phyloP scores from a whole-genome alignment of 2,329 filamentous ascomycete species.

The Colletotrichum musicola region DNA sequence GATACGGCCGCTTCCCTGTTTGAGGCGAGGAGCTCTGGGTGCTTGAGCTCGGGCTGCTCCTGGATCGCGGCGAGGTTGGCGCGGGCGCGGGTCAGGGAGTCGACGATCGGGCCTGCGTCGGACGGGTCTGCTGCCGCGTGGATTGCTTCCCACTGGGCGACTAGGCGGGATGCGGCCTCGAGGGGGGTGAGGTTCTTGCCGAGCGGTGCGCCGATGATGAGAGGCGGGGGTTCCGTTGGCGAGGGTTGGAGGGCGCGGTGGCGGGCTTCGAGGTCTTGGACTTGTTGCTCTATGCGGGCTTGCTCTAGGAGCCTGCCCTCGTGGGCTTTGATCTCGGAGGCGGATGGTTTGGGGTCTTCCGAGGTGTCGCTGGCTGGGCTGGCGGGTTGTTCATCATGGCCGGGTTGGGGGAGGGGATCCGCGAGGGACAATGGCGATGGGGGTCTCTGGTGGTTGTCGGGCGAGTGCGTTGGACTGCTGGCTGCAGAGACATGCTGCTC shows the following conservation, averaged over 20 bases:
- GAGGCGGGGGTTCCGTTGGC: conserved; percentile 39
- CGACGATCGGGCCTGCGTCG: conserved; percentile 14
- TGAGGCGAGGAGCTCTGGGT: conserved; percentile 27
- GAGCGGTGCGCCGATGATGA: conserved; percentile 51
- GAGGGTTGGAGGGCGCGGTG: conserved; percentile 5
- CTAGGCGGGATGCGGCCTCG: conserved; percentile 52
- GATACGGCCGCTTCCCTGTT: conserved; percentile 43
- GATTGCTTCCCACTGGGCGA: conserved; percentile 52
- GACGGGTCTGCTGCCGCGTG: conserved; percentile 42
- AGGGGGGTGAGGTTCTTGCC: conserved; percentile 52
- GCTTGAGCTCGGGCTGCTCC: neutral
- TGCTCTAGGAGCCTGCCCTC: conserved; percentile 16
- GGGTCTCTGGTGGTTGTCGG: neutral
- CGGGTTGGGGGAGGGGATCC: neutral
- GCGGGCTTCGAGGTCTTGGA: conserved; percentile 10
- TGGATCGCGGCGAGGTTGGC: conserved; percentile 10
- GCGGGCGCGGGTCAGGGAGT: conserved; percentile 30
- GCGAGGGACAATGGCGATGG: neutral
- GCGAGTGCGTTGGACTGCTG: no score
- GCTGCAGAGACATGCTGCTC: no score
- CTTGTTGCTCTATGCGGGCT: conserved; percentile 1
- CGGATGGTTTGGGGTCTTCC: neutral
- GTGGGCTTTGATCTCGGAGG: neutral
- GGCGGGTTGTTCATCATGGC: neutral
- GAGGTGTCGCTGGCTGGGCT: neutral